phyloP scores from a whole-genome alignment of 2,329 filamentous ascomycete species.

The Lachnellula willkommii region DNA sequence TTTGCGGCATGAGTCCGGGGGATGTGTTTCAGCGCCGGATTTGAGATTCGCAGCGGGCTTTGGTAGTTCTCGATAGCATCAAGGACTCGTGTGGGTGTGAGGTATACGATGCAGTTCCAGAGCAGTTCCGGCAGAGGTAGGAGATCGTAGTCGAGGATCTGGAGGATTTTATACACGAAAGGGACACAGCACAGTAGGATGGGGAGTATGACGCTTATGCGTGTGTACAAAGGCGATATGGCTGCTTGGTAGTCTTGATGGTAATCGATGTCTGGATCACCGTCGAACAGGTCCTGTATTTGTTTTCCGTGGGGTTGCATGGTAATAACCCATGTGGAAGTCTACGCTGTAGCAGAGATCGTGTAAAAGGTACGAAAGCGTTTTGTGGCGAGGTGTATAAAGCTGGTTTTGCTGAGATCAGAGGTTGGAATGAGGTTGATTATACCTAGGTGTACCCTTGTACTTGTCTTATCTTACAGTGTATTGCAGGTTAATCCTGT shows the following conservation, averaged over 20 bases:
- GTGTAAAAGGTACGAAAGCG: background rate
- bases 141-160: conserved; percentile 31
- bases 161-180: conserved; percentile 28
- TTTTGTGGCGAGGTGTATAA: background rate
- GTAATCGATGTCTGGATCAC: conserved; percentile 28
- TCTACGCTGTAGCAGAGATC: background rate
- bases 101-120: conserved; percentile 56
- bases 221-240: conserved; percentile 7
- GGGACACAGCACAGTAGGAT: conserved; percentile 22
- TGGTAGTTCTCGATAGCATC: conserved; percentile 46
- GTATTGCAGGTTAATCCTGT: too few relatives aligned
- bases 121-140: conserved; percentile 43
- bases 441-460: background rate
- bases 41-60: conserved; percentile 41
- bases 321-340: conserved; percentile 24
- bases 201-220: conserved; percentile 19
- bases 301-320: conserved; percentile 26
- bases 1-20: conserved; percentile 51
- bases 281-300: conserved; percentile 24
- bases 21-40: conserved; percentile 33
- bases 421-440: background rate
- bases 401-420: background rate
- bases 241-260: conserved; percentile 30
- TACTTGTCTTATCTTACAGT: background rate
- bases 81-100: conserved; percentile 52